Conservation (phyloP, 176 grass and related monocot genomes). For the Otatea glauca region DNA sequence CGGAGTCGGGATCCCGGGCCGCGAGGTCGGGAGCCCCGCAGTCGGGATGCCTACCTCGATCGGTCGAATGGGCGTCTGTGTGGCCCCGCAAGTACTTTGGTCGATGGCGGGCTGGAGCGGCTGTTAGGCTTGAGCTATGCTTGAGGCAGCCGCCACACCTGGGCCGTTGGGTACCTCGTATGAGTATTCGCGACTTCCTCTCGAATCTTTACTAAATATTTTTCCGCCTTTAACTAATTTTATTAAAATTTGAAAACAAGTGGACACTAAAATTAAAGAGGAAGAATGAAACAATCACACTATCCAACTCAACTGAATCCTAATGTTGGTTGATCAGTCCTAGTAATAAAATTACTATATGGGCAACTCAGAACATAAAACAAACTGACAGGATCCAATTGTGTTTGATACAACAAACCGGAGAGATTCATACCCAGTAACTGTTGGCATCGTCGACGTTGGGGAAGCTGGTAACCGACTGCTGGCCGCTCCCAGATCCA, state of each 20-base stretch:
- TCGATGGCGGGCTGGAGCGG: too few species aligned
- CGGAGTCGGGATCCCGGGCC: too few species aligned
- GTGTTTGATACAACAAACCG: background rate
- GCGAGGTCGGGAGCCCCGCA: too few species aligned
- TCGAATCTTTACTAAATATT: background rate
- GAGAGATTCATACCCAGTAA: slow-evolving; percentile 66
- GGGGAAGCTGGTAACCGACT: slow-evolving; percentile 80
- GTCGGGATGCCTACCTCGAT: too few species aligned
- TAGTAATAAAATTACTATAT: background rate
- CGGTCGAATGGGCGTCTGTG: too few species aligned
- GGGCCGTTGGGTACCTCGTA: too few species aligned
- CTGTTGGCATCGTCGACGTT: slow-evolving; percentile 82
- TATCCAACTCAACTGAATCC: background rate
- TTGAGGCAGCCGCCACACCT: too few species aligned
- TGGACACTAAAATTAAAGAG: background rate
- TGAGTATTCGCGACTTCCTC: too few species aligned
- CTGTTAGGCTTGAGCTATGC: too few species aligned
- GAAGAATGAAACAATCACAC: background rate
- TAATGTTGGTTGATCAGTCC: background rate
- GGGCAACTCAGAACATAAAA: background rate
- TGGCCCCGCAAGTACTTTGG: too few species aligned
- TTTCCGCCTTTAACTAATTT: background rate
- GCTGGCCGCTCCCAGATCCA: slow-evolving; percentile 83
- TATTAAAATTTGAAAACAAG: background rate
- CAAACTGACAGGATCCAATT: background rate